Evolutionary conservation across 345 rosid genomes (phyloP).

Genomic region (Syzygium jambos): DNA sequence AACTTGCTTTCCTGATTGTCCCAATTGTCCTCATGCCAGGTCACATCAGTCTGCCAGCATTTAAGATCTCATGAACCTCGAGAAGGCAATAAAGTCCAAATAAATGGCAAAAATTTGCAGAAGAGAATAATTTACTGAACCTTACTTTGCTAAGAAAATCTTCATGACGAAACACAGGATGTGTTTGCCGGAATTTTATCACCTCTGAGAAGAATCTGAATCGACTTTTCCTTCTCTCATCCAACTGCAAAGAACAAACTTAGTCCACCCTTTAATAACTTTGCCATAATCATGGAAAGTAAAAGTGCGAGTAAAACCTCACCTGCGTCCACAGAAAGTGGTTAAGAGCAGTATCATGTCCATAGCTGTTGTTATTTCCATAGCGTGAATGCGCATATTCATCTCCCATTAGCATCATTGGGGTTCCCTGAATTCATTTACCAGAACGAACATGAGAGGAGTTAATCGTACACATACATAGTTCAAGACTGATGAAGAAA

Average conservation of each 20-base stretch:
- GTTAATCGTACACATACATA: background rate
- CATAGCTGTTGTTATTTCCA: conserved; percentile 95
- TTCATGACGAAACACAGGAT: conserved; percentile 35
- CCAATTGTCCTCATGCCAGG: conserved; percentile 97
- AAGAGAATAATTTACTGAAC: background rate
- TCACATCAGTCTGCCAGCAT: conserved; percentile 51
- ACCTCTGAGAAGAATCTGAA: conserved; percentile 82
- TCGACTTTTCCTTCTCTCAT: conserved; percentile 36
- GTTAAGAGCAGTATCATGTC: conserved; percentile 79
- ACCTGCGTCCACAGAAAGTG: conserved; percentile 80
- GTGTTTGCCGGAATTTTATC: conserved; percentile 53
- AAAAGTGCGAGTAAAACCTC: background rate
- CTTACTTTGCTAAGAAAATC: conserved; percentile 62
- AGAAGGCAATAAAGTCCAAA: background rate
- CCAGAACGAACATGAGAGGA: background rate
- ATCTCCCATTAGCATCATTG: conserved; percentile 98
- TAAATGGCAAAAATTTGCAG: background rate
- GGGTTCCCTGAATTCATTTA: conserved; percentile 48
- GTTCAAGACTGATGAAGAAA: background rate
- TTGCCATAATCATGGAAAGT: background rate
- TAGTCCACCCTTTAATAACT: background rate
- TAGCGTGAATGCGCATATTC: conserved; percentile 83
- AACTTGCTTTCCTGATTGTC: conserved; percentile 79
- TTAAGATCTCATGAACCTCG: conserved; percentile 4
- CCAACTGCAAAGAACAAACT: conserved; percentile 27